Percentiles rank a stretch among this genome's conserved stretches.
Evolutionary conservation across 345 rosid genomes (phyloP).

Genomic region (Conringia planisiliqua): DNA sequence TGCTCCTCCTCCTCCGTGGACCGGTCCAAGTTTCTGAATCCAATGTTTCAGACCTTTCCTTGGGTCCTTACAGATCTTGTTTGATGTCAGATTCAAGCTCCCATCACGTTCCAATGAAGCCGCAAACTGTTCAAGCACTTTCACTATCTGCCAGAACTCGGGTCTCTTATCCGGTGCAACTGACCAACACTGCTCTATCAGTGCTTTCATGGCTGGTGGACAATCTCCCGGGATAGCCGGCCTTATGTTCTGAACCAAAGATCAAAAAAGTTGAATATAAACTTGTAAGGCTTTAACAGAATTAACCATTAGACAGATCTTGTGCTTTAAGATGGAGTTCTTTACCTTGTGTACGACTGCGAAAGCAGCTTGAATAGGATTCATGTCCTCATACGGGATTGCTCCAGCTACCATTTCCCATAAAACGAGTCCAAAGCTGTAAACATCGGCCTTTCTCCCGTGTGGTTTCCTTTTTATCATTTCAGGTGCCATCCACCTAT

Average conservation of each 20-base stretch:
- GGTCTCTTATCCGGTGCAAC: slow-evolving; percentile 87
- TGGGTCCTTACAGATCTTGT: slow-evolving; percentile 57
- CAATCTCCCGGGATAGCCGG: slow-evolving; percentile 72
- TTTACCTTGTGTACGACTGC: slow-evolving; percentile 94
- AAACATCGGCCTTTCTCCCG: slow-evolving; percentile 85
- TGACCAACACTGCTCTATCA: slow-evolving; percentile 95
- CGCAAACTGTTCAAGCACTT: slow-evolving; percentile 76
- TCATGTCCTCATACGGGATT: slow-evolving; percentile 95
- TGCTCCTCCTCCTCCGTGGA: not conserved
- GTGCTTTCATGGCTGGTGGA: slow-evolving; percentile 70
- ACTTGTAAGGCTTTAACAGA: not conserved
- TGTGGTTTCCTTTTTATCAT: slow-evolving; percentile 90
- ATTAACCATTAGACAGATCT: not conserved
- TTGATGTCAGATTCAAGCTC: slow-evolving; percentile 47
- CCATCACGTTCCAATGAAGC: slow-evolving; percentile 67
- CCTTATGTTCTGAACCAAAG: slow-evolving; percentile 61
- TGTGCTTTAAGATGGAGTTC: not conserved
- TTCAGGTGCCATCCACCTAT: slow-evolving; percentile 99
- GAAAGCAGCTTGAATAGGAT: slow-evolving; percentile 99
- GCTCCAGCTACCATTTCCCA: slow-evolving; percentile 98
- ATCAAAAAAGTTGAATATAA: not conserved
- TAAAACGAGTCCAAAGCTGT: slow-evolving; percentile 89
- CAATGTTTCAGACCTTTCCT: slow-evolving; percentile 76
- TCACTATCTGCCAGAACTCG: slow-evolving; percentile 90
- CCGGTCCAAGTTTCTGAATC: slow-evolving; percentile 86